Conservation (phyloP, 2,329 filamentous ascomycete species). For the Trichoderma arundinaceum region DNA sequence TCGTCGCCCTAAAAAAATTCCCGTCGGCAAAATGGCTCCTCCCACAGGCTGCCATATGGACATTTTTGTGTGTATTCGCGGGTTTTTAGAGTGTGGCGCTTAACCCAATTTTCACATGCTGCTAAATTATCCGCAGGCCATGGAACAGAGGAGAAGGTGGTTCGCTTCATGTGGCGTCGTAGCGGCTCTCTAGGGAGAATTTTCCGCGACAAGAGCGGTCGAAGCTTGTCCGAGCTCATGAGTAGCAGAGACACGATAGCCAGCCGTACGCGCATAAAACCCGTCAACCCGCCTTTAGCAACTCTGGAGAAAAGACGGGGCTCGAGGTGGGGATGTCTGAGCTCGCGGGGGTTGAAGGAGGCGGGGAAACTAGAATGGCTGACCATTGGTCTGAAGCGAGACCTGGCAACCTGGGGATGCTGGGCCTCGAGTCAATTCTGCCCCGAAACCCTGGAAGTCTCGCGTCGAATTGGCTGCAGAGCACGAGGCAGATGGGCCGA, state of each 20-base stretch:
- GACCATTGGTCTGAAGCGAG: conserved; percentile 25
- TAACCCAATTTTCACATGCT: background rate
- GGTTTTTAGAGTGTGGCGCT: conserved; percentile 12
- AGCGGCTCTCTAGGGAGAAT: conserved; percentile 7
- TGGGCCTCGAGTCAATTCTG: conserved; percentile 28
- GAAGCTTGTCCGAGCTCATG: background rate
- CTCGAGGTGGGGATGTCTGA: conserved; percentile 19
- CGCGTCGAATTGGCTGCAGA: conserved; percentile 2
- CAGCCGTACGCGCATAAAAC: conserved; percentile 5
- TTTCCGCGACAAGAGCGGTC: conserved; percentile 15
- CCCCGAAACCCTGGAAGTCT: conserved; percentile 26
- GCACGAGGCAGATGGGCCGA: conserved; percentile 20
- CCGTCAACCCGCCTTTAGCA: conserved; percentile 23
- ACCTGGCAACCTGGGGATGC: conserved; percentile 21
- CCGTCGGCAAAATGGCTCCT: conserved; percentile 26
- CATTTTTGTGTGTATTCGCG: background rate
- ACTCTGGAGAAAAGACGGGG: conserved; percentile 30
- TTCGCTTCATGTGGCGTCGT: conserved; percentile 7
- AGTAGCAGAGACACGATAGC: background rate
- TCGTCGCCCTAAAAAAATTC: conserved; percentile 2
- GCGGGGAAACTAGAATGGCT: conserved; percentile 23
- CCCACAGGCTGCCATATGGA: background rate
- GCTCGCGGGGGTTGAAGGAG: conserved; percentile 25
- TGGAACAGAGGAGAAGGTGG: background rate
- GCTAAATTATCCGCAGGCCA: background rate